phyloP scores from a whole-genome alignment of 768 basidiomycete species.

The Exsudoporus frostii region DNA sequence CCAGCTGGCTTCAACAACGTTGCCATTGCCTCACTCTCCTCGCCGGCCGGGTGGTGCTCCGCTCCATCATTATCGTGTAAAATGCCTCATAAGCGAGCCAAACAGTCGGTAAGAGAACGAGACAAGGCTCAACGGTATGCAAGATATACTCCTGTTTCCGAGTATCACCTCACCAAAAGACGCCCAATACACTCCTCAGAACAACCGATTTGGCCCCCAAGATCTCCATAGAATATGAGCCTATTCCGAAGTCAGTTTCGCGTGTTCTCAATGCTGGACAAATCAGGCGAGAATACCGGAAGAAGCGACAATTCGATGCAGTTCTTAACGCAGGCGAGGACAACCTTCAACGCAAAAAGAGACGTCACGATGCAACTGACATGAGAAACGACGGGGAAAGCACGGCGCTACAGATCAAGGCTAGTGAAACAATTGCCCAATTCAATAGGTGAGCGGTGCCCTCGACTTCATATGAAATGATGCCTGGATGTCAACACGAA shows the following conservation, averaged over 20 bases:
- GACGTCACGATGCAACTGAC: slow-evolving; percentile 21
- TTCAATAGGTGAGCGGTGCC: slow-evolving; percentile 61
- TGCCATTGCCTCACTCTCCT: slow-evolving; percentile 5
- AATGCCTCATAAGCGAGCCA: slow-evolving; percentile 71
- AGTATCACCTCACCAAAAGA: neutral
- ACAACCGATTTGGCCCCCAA: slow-evolving; percentile 49
- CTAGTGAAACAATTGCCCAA: slow-evolving; percentile 70
- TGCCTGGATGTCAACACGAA: slow-evolving; percentile 6
- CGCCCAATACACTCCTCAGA: slow-evolving; percentile 31
- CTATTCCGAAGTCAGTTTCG: slow-evolving; percentile 64
- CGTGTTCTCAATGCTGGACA: slow-evolving; percentile 63
- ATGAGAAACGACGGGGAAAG: slow-evolving; percentile 10
- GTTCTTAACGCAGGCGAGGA: slow-evolving; percentile 26
- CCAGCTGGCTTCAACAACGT: slow-evolving; percentile 8
- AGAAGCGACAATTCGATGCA: slow-evolving; percentile 37
- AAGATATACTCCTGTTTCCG: neutral
- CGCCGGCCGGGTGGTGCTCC: neutral
- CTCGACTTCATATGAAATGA: slow-evolving; percentile 8
- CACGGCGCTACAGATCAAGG: slow-evolving; percentile 47
- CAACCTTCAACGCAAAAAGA: slow-evolving; percentile 28
- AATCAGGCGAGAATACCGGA: slow-evolving; percentile 53
- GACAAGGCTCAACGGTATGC: slow-evolving; percentile 43
- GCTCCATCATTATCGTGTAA: slow-evolving; percentile 25
- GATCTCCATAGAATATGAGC: slow-evolving; percentile 48
- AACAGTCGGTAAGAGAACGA: slow-evolving; percentile 46